These are phyloP conservation scores for Ogataea siamensis DNA, from an alignment of 805 yeast genomes.

Conservation along the genomic window DNA sequence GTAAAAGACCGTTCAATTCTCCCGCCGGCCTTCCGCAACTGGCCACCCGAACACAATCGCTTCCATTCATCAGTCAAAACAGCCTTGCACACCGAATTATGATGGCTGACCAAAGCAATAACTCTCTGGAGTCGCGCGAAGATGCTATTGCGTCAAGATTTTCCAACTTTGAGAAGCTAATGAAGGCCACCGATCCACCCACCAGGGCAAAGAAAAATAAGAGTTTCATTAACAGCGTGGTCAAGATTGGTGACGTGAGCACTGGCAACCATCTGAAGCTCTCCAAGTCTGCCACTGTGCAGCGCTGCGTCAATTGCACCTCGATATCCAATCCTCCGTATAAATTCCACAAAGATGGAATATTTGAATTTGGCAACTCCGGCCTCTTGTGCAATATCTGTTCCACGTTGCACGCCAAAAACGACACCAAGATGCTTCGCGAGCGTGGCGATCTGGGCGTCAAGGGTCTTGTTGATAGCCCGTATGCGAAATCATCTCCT, in stretches of 20 bases:
- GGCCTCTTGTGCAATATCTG: constrained; percentile 34
- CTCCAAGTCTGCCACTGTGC: constrained; percentile 10
- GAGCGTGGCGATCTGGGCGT: constrained; percentile 34
- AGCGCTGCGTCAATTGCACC: constrained; percentile 34
- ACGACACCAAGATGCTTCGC: constrained; percentile 27
- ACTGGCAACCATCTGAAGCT: constrained; percentile 15
- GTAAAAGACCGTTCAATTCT: constrained; percentile 7
- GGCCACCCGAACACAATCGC: constrained; percentile 37
- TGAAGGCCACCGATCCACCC: constrained; percentile 26
- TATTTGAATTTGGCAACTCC: constrained; percentile 35
- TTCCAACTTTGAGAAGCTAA: constrained; percentile 30
- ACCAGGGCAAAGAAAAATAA: constrained; percentile 32
- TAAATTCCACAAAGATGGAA: constrained; percentile 34
- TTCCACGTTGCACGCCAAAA: constrained; percentile 23
- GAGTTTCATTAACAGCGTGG: constrained; percentile 32
- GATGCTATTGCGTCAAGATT: constrained; percentile 32
- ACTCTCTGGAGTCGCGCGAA: constrained; percentile 25
- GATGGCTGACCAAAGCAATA: constrained; percentile 25
- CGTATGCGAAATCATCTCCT: constrained; percentile 21
- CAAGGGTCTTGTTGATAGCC: constrained; percentile 34
- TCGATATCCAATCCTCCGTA: constrained; percentile 31
- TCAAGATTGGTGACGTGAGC: constrained; percentile 31
- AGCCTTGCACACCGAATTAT: constrained; percentile 34
- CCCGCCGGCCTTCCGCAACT: constrained; percentile 25
- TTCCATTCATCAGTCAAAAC: constrained; percentile 33